Evolutionary conservation across 495 filamentous ascomycete species (phyloP).

Genomic region (Recurvomyces mirabilis): DNA sequence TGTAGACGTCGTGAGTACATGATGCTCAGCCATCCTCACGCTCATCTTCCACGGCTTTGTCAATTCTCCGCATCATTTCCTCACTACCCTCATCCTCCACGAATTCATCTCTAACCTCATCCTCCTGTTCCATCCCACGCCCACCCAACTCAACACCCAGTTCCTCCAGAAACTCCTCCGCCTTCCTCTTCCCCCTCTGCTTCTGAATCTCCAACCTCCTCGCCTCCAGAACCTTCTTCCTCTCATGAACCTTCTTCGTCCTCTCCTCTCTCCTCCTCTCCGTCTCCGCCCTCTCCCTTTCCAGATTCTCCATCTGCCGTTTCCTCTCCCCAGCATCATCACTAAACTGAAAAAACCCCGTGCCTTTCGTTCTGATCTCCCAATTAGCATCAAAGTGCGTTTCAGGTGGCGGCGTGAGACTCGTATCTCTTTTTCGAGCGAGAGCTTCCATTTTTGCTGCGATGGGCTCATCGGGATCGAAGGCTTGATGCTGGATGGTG

Average conservation of each 20-base stretch:
- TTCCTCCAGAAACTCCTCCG: constrained; percentile 55
- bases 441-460: constrained; percentile 57
- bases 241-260: constrained; percentile 39
- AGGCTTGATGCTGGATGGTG: constrained; percentile 68
- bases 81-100: not conserved
- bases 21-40: not conserved
- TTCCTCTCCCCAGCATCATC: constrained; percentile 51
- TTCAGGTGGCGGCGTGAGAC: constrained; percentile 57
- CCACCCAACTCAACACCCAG: constrained; percentile 16
- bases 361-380: constrained; percentile 78
- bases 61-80: constrained; percentile 3
- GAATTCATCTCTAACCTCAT: too few species aligned
- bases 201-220: constrained; percentile 44
- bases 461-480: constrained; percentile 53
- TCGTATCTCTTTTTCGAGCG: constrained; percentile 59
- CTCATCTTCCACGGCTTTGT: not conserved
- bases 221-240: constrained; percentile 40
- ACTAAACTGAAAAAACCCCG: constrained; percentile 81
- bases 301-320: constrained; percentile 66
- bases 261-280: constrained; percentile 42
- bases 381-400: constrained; percentile 72
- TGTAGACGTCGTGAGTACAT: too few species aligned
- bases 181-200: constrained; percentile 46
- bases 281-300: constrained; percentile 55
- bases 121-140: not conserved